These are phyloP conservation scores for Melaleuca alternifolia DNA, from an alignment of 345 rosid species.

Conservation along the genomic window DNA sequence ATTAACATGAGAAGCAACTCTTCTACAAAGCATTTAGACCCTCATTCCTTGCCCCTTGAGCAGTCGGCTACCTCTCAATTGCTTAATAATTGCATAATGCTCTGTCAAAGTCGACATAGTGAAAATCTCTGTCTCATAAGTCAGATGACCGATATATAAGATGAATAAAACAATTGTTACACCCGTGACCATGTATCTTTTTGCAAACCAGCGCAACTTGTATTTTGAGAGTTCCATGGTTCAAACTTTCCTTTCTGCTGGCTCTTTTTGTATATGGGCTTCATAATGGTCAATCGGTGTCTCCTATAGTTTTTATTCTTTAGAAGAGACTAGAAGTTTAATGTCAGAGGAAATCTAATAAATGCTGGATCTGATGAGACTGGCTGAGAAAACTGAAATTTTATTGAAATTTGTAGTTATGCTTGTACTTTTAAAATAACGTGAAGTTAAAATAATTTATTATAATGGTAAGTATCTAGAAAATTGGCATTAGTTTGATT, in stretches of 20 bases:
- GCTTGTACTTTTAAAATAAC: background rate
- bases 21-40: background rate
- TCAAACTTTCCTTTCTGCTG: background rate
- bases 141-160: background rate
- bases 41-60: background rate
- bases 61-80: background rate
- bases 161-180: background rate
- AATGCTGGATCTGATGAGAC: background rate
- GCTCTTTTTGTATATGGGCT: background rate
- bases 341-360: background rate
- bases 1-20: background rate
- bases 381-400: background rate
- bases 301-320: background rate
- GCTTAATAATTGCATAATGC: background rate
- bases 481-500: background rate
- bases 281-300: background rate
- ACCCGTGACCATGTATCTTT: background rate
- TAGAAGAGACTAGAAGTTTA: background rate
- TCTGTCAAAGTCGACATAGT: background rate
- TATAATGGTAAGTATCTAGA: background rate
- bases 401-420: background rate
- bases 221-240: background rate
- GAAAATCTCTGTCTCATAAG: background rate
- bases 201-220: background rate
- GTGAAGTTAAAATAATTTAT: background rate